Conservation (phyloP, 2,329 filamentous ascomycete species). For the Pseudomassariella vexata region DNA sequence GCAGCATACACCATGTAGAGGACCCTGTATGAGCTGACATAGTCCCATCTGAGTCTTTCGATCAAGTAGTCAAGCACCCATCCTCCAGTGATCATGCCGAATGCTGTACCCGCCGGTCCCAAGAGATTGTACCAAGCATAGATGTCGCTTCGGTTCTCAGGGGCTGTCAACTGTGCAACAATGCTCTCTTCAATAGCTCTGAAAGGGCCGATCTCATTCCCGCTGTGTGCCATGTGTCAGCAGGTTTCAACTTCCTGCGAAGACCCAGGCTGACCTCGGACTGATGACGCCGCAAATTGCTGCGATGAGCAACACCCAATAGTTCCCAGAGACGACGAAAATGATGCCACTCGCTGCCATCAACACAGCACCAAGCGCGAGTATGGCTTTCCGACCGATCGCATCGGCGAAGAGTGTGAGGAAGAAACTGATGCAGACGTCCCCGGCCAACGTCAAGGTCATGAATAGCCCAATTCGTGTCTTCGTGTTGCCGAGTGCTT, state of each 20-base stretch:
- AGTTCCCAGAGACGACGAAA: constrained; percentile 47
- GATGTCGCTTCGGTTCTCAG: constrained; percentile 43
- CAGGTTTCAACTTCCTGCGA: not conserved
- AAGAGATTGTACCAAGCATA: constrained; percentile 57
- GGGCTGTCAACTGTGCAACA: constrained; percentile 47
- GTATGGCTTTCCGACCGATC: constrained; percentile 47
- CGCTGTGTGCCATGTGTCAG: constrained; percentile 32
- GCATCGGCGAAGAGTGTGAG: constrained; percentile 54
- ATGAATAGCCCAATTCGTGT: constrained; percentile 56
- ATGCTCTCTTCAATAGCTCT: constrained; percentile 57
- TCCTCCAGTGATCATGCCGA: constrained; percentile 53
- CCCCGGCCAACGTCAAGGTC: constrained; percentile 57
- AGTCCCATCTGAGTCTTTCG: constrained; percentile 16
- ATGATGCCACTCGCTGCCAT: constrained; percentile 51
- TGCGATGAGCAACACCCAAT: constrained; percentile 52
- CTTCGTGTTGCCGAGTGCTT: constrained; percentile 42
- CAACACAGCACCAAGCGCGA: constrained; percentile 46
- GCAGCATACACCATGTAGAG: constrained; percentile 54
- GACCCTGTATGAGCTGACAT: constrained; percentile 16
- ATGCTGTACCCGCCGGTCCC: constrained; percentile 54
- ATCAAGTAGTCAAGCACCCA: constrained; percentile 51
- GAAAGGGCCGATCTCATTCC: constrained; percentile 60
- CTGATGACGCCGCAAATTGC: constrained; percentile 58
- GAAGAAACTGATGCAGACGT: constrained; percentile 52
- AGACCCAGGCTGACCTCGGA: constrained; percentile 32